Evolutionary conservation across 306 rosid species (phyloP), one percentile per base, ranked within the genome.

Genomic region (Prinsepia uniflora): DNA sequence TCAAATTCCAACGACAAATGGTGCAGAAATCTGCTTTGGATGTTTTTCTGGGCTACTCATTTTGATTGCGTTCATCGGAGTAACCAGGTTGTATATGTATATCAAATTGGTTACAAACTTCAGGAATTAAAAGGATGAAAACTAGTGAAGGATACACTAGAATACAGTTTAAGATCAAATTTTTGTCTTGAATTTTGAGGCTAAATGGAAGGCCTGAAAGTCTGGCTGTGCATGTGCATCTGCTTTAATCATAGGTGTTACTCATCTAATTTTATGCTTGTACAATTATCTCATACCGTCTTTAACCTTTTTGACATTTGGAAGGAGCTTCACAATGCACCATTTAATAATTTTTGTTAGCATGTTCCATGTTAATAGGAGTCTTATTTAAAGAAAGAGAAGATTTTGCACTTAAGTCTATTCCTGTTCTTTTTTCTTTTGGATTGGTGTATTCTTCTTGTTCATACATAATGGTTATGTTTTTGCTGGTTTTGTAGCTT

Each of bases 401-500:
- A 30, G 34, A 20, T 0, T 22, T 65, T 13, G 43, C 34, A 22
- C 24, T 19, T 18, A 30, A 13, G 1, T 68, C 24, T 14, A n/a
- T 45, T 11, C 14, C 39, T 60, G 12, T 54, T 72, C 36, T 30
- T 30, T 30, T 30, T 30, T 30, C 3, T 30, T 30, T 30, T 30
- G 36, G 36, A 3, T 30, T 30, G 36, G 36, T 30, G 3, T 30
- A 30, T 30, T 30, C 36, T 30, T 30, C 14, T 44, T 66, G 12
- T 54, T 72, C 36, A 46, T 55, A 7, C 34, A 54, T 62, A 59
- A 15, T 68, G 7, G 41, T 40, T 49, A 8, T 47, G 69, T 68
- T 34, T 80, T n/a, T 74, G 82, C 72, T 72, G 65, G 8, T 72
- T 74, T 71, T 79, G 81, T 88, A 94, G 97, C 88, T 68, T 75